Evolutionary conservation across 495 filamentous ascomycete genomes (phyloP).

Genomic region (Astrothelium macrocarpum): DNA sequence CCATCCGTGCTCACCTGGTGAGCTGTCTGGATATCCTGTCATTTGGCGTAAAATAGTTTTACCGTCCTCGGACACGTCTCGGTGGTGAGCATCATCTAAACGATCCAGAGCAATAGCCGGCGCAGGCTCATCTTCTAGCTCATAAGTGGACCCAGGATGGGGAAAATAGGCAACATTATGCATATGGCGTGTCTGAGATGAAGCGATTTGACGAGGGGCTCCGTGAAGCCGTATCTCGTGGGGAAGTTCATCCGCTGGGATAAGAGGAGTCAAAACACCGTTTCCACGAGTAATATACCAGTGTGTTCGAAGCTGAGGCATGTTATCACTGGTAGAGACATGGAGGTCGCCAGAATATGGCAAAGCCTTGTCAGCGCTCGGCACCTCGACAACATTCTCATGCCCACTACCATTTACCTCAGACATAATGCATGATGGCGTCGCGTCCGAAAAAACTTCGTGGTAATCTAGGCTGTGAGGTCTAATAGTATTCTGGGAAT

Average conservation of each 20-base stretch:
- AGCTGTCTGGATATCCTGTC: too few relatives aligned
- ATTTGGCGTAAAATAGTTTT: background rate
- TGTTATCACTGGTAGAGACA: background rate
- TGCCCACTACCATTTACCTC: too few relatives aligned
- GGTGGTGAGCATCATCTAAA: background rate
- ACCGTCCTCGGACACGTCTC: background rate
- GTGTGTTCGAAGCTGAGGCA: background rate
- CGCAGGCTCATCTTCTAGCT: conserved; percentile 9
- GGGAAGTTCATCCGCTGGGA: conserved; percentile 23
- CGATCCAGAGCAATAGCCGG: background rate
- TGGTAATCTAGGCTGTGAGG: too few relatives aligned
- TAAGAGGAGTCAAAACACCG: conserved; percentile 16
- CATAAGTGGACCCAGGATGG: conserved; percentile 12
- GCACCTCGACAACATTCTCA: background rate
- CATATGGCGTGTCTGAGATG: conserved; percentile 15
- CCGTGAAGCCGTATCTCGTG: conserved; percentile 16
- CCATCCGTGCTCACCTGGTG: too few relatives aligned
- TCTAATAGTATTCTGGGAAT: background rate
- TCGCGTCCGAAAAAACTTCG: too few relatives aligned
- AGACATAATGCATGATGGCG: too few relatives aligned
- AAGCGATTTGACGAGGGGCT: conserved; percentile 14
- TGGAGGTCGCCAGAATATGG: background rate
- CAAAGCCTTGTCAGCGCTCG: too few relatives aligned
- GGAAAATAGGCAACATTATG: conserved; percentile 15
- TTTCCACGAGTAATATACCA: conserved; percentile 18